These are phyloP conservation scores for Teratosphaeria zuluensis DNA, from an alignment of 2,329 filamentous ascomycete genomes.

Conservation along the genomic window DNA sequence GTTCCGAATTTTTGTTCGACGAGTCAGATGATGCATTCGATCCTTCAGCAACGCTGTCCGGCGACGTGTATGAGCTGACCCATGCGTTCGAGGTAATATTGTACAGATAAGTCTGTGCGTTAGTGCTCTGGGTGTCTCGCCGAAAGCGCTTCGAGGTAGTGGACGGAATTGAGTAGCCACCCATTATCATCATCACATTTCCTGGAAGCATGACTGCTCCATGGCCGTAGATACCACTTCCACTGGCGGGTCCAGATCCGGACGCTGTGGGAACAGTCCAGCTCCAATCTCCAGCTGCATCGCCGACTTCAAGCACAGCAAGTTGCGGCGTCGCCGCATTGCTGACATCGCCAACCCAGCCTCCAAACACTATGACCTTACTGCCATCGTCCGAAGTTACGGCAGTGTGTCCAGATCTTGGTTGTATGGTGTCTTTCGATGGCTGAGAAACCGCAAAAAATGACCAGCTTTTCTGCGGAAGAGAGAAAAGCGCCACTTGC, in stretches of 20 bases:
- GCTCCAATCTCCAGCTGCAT: conserved; percentile 51
- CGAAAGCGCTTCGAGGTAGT: conserved; percentile 24
- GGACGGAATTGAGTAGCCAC: conserved; percentile 45
- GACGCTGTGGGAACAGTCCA: conserved; percentile 52
- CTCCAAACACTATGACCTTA: conserved; percentile 71
- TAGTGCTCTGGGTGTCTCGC: conserved; percentile 29
- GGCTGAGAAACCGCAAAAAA: conserved; percentile 59
- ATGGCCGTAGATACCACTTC: conserved; percentile 50
- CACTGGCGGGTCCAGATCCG: conserved; percentile 31
- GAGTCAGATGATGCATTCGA: neutral
- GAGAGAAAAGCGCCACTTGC: conserved; percentile 72
- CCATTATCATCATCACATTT: conserved; percentile 51
- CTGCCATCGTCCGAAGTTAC: conserved; percentile 69
- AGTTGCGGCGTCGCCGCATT: conserved; percentile 75
- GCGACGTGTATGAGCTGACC: conserved; percentile 46
- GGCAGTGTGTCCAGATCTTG: conserved; percentile 80
- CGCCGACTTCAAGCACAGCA: conserved; percentile 64
- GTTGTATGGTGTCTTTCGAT: conserved; percentile 49
- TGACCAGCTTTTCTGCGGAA: conserved; percentile 79
- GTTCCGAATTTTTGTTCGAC: conserved; percentile 28
- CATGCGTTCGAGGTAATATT: conserved; percentile 53
- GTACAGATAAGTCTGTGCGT: conserved; percentile 45
- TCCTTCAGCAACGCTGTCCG: conserved; percentile 1
- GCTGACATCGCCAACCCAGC: conserved; percentile 78
- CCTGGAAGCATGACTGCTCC: conserved; percentile 53